Conservation (phyloP, 129 eudicot genomes). For the Lactuca sativa region DNA sequence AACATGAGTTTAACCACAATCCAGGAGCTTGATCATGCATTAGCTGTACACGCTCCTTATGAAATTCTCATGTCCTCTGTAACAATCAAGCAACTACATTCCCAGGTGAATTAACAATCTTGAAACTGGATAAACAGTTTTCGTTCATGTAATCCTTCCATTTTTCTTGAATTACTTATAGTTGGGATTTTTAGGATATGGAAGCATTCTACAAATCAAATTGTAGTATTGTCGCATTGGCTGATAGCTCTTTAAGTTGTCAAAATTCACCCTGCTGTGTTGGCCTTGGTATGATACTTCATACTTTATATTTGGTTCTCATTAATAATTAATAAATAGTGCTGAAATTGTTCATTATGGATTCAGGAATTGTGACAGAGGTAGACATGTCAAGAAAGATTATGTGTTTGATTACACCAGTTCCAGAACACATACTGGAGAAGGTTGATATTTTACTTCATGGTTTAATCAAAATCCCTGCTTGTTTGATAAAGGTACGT, state of each 20-base stretch:
- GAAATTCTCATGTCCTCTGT: slow-evolving; percentile 52
- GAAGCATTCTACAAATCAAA: slow-evolving; percentile 61
- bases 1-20: slow-evolving; percentile 46
- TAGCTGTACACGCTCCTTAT: slow-evolving; percentile 68
- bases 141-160: background rate
- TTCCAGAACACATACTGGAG: slow-evolving; percentile 46
- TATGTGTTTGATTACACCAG: slow-evolving; percentile 65
- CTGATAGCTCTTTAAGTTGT: slow-evolving; percentile 41
- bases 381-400: slow-evolving; percentile 45
- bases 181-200: background rate
- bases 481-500: slow-evolving; percentile 87
- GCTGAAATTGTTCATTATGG: background rate
- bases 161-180: background rate
- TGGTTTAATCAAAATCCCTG: slow-evolving; percentile 66
- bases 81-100: slow-evolving; percentile 62
- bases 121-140: background rate
- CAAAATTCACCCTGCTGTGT: slow-evolving; percentile 53
- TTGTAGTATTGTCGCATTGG: slow-evolving; percentile 68
- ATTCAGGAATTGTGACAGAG: slow-evolving; percentile 64
- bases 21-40: slow-evolving; percentile 60
- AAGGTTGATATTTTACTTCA: slow-evolving; percentile 68
- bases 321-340: background rate
- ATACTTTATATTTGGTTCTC: background rate
- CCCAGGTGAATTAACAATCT: slow-evolving; percentile 43
- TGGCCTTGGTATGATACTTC: slow-evolving; percentile 62